A percentile compares a stretch with the other conserved stretches of the same genome.
phyloP scores from a whole-genome alignment of 1,139 yeast species.

The Geotrichum candidum region DNA sequence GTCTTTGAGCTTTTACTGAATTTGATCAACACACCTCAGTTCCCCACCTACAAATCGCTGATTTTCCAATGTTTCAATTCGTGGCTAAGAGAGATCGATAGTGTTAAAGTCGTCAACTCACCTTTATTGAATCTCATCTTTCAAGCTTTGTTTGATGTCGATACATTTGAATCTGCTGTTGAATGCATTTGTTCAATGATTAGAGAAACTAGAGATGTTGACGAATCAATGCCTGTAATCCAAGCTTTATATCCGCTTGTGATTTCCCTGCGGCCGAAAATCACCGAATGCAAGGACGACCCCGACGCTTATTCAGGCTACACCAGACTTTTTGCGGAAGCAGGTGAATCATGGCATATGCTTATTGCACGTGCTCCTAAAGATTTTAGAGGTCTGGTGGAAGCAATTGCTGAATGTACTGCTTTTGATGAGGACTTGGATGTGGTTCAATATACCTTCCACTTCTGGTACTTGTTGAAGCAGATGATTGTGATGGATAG shows the following conservation, averaged over 20 bases:
- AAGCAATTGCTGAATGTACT: slow-evolving; percentile 58
- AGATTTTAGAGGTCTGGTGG: slow-evolving; percentile 70
- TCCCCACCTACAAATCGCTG: slow-evolving; percentile 34
- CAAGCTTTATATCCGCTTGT: slow-evolving; percentile 65
- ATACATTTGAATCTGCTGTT: slow-evolving; percentile 76
- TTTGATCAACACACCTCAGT: slow-evolving; percentile 38
- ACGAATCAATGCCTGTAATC: slow-evolving; percentile 47
- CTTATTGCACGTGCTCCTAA: slow-evolving; percentile 69
- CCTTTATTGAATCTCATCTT: slow-evolving; percentile 64
- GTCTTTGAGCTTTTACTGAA: slow-evolving; percentile 53
- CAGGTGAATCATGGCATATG: slow-evolving; percentile 95
- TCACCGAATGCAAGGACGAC: slow-evolving; percentile 50
- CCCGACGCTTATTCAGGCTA: slow-evolving; percentile 66
- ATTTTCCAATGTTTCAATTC: slow-evolving; percentile 75
- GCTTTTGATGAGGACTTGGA: slow-evolving; percentile 74
- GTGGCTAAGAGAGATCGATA: slow-evolving; percentile 84
- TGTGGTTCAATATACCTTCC: slow-evolving; percentile 82
- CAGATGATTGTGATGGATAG: slow-evolving; percentile 62
- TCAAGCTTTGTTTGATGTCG: slow-evolving; percentile 56
- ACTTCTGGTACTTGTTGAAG: slow-evolving; percentile 83
- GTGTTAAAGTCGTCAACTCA: slow-evolving; percentile 57
- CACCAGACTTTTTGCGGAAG: slow-evolving; percentile 78
- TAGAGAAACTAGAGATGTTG: slow-evolving; percentile 71
- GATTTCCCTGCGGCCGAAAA: slow-evolving; percentile 50
- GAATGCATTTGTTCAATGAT: slow-evolving; percentile 79